Conservation (phyloP, 257 asterid species). For the Solanum habrochaites region DNA sequence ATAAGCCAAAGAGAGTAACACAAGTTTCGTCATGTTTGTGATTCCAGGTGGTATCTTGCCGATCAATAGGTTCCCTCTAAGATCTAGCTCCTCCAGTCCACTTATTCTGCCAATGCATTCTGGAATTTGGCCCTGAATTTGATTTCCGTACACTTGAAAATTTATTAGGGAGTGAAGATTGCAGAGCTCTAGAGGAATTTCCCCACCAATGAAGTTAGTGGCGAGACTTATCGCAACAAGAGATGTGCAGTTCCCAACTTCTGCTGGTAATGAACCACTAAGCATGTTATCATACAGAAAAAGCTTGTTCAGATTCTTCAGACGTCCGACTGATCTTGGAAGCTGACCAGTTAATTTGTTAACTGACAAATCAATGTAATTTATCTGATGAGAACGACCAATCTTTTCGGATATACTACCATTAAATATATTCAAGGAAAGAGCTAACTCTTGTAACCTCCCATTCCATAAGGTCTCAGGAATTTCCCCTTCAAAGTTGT, state of each 20-base stretch:
- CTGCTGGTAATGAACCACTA: slow-evolving; percentile 21
- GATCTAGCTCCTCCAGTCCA: slow-evolving; percentile 12
- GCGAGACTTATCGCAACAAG: slow-evolving; percentile 9
- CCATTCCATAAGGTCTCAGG: slow-evolving; percentile 28
- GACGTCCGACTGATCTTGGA: slow-evolving; percentile 25
- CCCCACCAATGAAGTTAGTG: slow-evolving; percentile 19
- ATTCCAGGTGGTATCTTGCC: slow-evolving; percentile 30
- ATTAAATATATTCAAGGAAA: slow-evolving; percentile 19
- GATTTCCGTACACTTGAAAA: slow-evolving; percentile 11
- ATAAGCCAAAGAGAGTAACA: slow-evolving; percentile 19
- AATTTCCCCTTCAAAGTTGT: slow-evolving; percentile 31
- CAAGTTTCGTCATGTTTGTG: slow-evolving; percentile 14
- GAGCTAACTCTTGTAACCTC: slow-evolving; percentile 12
- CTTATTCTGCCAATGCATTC: slow-evolving; percentile 23
- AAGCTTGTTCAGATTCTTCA: slow-evolving; percentile 12
- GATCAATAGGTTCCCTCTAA: slow-evolving; percentile 16
- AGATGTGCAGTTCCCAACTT: slow-evolving; percentile 22
- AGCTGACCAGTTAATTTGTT: slow-evolving; percentile 28
- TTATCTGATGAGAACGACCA: slow-evolving; percentile 4
- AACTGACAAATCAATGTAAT: slow-evolving; percentile 16
- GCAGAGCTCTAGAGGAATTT: slow-evolving; percentile 28
- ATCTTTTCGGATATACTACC: slow-evolving; percentile 26
- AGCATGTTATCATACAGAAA: slow-evolving; percentile 11
- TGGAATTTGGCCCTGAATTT: slow-evolving; percentile 25
- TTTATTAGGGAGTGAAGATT: slow-evolving; percentile 13